These are phyloP conservation scores for Xylariaceae sp. DNA, from an alignment of 2,329 filamentous ascomycete species.

Conservation along the genomic window DNA sequence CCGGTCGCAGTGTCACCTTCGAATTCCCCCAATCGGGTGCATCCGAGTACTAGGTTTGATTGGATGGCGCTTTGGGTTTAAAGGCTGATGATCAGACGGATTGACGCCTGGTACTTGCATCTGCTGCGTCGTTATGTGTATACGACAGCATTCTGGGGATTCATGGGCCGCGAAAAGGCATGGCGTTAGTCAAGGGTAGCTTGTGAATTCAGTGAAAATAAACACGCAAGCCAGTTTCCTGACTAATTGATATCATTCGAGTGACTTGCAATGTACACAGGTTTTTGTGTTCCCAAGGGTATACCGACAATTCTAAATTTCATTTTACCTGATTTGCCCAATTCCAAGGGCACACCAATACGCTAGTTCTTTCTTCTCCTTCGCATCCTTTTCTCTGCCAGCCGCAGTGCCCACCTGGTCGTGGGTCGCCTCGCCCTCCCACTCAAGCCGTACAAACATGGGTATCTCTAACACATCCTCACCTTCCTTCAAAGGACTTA, in stretches of 20 bases:
- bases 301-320: slow-evolving; percentile 5
- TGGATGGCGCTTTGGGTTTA: slow-evolving; percentile 5
- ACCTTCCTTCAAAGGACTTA: slow-evolving; percentile 50
- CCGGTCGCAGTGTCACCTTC: slow-evolving; percentile 92
- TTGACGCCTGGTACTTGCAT: slow-evolving; percentile 19
- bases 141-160: slow-evolving; percentile 18
- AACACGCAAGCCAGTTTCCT: slow-evolving; percentile 24
- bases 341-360: slow-evolving; percentile 95
- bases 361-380: slow-evolving; percentile 80
- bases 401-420: slow-evolving; percentile 57
- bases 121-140: slow-evolving; percentile 22
- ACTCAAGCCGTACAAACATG: slow-evolving; percentile 88
- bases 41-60: slow-evolving; percentile 71
- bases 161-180: slow-evolving; percentile 36
- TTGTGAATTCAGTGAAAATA: slow-evolving; percentile 35
- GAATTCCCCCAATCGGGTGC: slow-evolving; percentile 89
- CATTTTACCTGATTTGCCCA: slow-evolving; percentile 63
- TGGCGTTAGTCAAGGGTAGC: slow-evolving; percentile 43
- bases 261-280: no score
- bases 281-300: no score
- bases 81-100: slow-evolving; percentile 2
- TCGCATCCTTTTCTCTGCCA: slow-evolving; percentile 54
- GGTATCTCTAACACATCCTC: slow-evolving; percentile 79
- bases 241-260: slow-evolving; percentile 4
- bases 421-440: slow-evolving; percentile 65